phyloP scores from a whole-genome alignment of 768 basidiomycete genomes.

The Lactifluus echinatus region DNA sequence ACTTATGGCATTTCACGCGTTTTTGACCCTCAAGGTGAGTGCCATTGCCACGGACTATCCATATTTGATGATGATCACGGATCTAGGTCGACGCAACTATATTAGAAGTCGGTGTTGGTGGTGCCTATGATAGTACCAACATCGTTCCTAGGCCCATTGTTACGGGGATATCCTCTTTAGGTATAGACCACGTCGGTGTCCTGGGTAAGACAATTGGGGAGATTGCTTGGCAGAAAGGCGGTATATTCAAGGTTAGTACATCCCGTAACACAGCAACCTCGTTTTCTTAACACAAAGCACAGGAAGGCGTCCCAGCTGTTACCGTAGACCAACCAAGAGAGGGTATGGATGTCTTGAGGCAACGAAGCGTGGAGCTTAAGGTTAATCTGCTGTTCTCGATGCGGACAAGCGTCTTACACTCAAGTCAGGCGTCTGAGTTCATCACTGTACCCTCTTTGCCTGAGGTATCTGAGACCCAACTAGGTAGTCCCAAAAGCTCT shows the following conservation, averaged over 20 bases:
- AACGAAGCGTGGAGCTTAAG: slow-evolving; percentile 57
- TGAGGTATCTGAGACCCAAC: slow-evolving; percentile 42
- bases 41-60: background rate
- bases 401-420: slow-evolving; percentile 2
- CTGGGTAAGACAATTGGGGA: slow-evolving; percentile 82
- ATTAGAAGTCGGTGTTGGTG: slow-evolving; percentile 95
- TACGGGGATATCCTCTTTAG: slow-evolving; percentile 83
- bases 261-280: background rate
- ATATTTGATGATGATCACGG: background rate
- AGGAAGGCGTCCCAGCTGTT: slow-evolving; percentile 80
- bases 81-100: slow-evolving; percentile 77
- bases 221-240: slow-evolving; percentile 93
- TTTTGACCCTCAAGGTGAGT: slow-evolving; percentile 58
- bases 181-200: slow-evolving; percentile 84
- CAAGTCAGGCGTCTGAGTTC: slow-evolving; percentile 56
- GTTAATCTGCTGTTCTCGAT: slow-evolving; percentile 30
- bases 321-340: slow-evolving; percentile 70
- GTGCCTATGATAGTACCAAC: slow-evolving; percentile 91
- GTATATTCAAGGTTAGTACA: slow-evolving; percentile 83
- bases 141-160: slow-evolving; percentile 86
- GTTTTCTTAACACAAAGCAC: background rate
- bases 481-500: slow-evolving; percentile 39
- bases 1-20: slow-evolving; percentile 84
- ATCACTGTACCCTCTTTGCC: slow-evolving; percentile 46
- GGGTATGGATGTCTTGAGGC: slow-evolving; percentile 56